Evolutionary conservation across 345 rosid genomes (phyloP).

Genomic region (Adansonia digitata): DNA sequence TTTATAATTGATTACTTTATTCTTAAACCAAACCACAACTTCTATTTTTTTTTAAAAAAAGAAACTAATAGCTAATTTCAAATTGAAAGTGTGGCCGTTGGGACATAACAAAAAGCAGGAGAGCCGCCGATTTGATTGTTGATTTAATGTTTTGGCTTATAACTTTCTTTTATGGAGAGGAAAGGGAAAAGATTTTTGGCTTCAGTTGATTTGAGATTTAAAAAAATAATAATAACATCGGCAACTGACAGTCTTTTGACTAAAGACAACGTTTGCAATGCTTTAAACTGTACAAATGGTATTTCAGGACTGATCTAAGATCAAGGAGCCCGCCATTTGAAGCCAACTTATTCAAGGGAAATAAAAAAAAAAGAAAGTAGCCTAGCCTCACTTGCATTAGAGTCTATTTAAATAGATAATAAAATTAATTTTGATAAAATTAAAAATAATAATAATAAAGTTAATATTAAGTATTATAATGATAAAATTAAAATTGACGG

Average conservation of each 20-base stretch:
- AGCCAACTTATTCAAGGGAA: background rate
- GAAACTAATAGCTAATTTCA: background rate
- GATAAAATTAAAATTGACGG: too few relatives aligned
- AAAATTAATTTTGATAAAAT: too few relatives aligned
- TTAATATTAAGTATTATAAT: fast-evolving
- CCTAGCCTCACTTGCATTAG: too few relatives aligned
- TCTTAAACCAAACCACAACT: too few relatives aligned
- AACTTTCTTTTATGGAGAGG: background rate
- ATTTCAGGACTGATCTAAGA: background rate
- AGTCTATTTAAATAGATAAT: too few relatives aligned
- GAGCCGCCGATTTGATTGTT: background rate
- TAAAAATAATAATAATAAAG: too few relatives aligned
- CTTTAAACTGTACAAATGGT: background rate
- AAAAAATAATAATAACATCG: background rate
- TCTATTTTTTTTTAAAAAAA: too few relatives aligned
- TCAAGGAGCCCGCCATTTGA: slow-evolving; percentile 7
- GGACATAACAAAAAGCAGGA: background rate
- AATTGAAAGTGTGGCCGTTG: background rate
- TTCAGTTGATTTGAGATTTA: background rate
- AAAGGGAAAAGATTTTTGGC: background rate
- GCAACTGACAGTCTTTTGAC: slow-evolving; percentile 5
- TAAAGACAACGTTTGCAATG: background rate
- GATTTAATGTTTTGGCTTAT: slow-evolving; percentile 9
- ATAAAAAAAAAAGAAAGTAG: background rate
- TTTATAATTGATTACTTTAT: too few relatives aligned